phyloP scores from a whole-genome alignment of 2,329 filamentous ascomycete species.

The Mycocentrospora acerina region DNA sequence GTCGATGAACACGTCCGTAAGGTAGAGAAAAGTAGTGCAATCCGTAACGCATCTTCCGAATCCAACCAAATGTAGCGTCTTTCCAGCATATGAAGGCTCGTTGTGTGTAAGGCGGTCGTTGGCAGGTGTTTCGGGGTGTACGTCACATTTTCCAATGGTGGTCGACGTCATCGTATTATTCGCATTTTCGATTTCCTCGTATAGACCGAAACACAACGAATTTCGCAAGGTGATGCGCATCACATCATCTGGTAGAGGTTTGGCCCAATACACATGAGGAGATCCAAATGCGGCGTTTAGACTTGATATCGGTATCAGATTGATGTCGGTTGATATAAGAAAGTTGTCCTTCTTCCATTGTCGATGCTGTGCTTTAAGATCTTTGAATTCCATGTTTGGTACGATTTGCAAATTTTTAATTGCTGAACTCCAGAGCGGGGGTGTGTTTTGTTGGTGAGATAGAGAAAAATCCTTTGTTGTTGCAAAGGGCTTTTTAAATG shows the following conservation, averaged over 20 bases:
- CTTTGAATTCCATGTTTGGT: too few relatives aligned
- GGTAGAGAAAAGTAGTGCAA: slow-evolving; percentile 7
- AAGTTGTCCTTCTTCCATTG: too few relatives aligned
- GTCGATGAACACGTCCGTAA: slow-evolving; percentile 13
- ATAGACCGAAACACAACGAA: slow-evolving; percentile 11
- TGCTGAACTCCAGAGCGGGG: too few relatives aligned
- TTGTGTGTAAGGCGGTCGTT: too few relatives aligned
- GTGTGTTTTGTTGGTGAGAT: too few relatives aligned
- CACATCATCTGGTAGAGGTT: slow-evolving; percentile 4
- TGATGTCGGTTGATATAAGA: slow-evolving; percentile 8
- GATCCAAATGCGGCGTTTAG: slow-evolving; percentile 8
- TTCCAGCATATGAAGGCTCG: too few relatives aligned
- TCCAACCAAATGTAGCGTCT: slow-evolving; percentile 7
- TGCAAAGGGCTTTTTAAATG: too few relatives aligned
- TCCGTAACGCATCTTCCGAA: slow-evolving; percentile 13
- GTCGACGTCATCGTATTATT: neutral
- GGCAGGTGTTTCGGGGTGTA: too few relatives aligned
- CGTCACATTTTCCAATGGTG: neutral
- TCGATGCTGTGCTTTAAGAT: too few relatives aligned
- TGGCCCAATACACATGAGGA: slow-evolving; percentile 10
- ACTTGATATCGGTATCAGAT: slow-evolving; percentile 5
- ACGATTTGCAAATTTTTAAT: too few relatives aligned
- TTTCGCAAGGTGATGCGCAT: slow-evolving; percentile 6
- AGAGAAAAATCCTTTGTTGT: too few relatives aligned
- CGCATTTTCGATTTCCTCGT: too few relatives aligned